Evolutionary conservation across 257 asterid genomes (phyloP), one percentile per base, ranked within the genome.

Genomic region (Nicotiana obtusifolia): DNA sequence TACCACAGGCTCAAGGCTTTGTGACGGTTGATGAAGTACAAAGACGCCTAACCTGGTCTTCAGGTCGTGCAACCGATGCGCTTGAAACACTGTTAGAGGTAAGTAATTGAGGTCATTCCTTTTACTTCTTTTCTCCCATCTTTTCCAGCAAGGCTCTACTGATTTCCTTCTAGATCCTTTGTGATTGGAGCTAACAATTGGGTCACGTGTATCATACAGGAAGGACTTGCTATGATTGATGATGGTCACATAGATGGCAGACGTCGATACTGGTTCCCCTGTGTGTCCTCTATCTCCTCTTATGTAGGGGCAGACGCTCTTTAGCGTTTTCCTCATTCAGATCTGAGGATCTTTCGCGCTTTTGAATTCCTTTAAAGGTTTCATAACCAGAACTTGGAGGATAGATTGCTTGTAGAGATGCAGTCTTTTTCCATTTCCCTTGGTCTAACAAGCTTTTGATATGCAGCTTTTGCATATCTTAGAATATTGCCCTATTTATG

Each of bases 241-340:
- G 85, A 82, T 62, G 85, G 85, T 5, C 85, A 91, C 85, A 87
- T 81, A 76, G 97, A 95, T 67, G 91, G 94, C 47, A 88, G 84
- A 76, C 91, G 95, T 5, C 89, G 97, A 49, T 95, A 95, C 85
- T 93, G 98, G 99, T 93, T 95, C 71, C 99, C 99, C 3, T 95
- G 83, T 65, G 83, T 80, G 49, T 65, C 83, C 19, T 77, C 85
- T 49, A 47, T 82, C 30, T 82, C 85, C 62, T 30, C 85, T 26
- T 82, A 61, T 76, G 76, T 20, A n/a, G 85, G 85, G 4, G 22
- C 85, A 3, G 85, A 82, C 62, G 4, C 62, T 7, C 62, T 75
- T 75, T 75, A 75, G 62, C 24, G 16, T 49, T 73, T 73, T 71
- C 78, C 59, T 71, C 52, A 22, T 64, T 65, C 82, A 64, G 64